These are phyloP conservation scores for Ceriops decandra DNA, from an alignment of 345 rosid genomes.

Conservation along the genomic window DNA sequence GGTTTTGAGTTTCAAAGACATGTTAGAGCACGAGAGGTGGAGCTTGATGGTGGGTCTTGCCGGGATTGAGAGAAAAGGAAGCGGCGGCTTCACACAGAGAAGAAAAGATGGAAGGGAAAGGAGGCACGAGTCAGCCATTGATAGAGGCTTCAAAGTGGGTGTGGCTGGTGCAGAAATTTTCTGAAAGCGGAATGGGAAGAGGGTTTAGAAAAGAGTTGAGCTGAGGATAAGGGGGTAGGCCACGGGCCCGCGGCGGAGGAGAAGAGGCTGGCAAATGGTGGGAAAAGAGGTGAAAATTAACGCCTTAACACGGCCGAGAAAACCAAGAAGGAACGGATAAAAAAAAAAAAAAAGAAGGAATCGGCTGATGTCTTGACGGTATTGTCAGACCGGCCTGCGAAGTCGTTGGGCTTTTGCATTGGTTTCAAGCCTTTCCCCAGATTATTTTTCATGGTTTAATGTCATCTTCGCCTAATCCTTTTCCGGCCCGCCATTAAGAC, in stretches of 20 bases:
- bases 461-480: too few species aligned
- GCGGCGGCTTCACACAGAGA: constrained; percentile 34
- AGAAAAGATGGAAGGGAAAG: constrained; percentile 39
- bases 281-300: background rate
- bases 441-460: too few species aligned
- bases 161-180: constrained; percentile 43
- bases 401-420: too few species aligned
- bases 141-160: constrained; percentile 46
- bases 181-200: background rate
- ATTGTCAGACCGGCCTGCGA: too few species aligned
- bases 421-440: too few species aligned
- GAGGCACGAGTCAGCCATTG: constrained; percentile 55
- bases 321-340: too few species aligned
- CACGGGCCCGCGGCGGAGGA: background rate
- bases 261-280: background rate
- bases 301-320: background rate
- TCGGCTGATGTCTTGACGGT: too few species aligned
- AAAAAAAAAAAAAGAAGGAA: too few species aligned
- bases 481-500: too few species aligned
- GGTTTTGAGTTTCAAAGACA: constrained; percentile 41
- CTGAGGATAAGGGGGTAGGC: constrained; percentile 21
- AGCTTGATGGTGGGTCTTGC: constrained; percentile 11
- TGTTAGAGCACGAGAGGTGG: constrained; percentile 25
- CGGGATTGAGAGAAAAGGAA: constrained; percentile 32
- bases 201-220: constrained; percentile 21